Evolutionary conservation across 768 basidiomycete genomes (phyloP).

Genomic region (Lactifluus piperatus): DNA sequence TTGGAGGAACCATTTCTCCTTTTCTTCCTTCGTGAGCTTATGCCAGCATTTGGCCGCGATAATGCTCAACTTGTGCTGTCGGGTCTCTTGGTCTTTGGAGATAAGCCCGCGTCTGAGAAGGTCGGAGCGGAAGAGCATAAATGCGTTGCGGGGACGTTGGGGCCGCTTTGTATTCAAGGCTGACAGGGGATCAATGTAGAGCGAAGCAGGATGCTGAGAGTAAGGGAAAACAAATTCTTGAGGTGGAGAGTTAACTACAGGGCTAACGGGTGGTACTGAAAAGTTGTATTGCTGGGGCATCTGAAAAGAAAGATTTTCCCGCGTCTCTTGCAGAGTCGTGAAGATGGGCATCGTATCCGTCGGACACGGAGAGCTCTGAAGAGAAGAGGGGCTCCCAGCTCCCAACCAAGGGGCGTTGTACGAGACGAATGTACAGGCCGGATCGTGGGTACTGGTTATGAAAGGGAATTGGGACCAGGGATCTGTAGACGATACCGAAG

Average conservation of each 20-base stretch:
- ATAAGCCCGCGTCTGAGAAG: conserved; percentile 37
- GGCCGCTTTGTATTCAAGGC: conserved; percentile 26
- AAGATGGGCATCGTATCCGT: neutral
- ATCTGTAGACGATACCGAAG: neutral
- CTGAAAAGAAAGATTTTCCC: neutral
- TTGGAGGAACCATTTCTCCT: conserved; percentile 29
- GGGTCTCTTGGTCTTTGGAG: conserved; percentile 37
- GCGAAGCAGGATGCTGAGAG: neutral
- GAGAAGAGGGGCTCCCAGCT: neutral
- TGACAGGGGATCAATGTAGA: neutral
- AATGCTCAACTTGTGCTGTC: conserved; percentile 47
- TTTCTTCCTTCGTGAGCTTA: conserved; percentile 30
- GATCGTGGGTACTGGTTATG: neutral
- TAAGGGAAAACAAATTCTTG: neutral
- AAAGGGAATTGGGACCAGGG: neutral
- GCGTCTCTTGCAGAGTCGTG: neutral
- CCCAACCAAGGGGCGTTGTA: neutral
- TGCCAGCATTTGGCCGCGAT: conserved; percentile 49
- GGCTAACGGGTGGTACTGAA: neutral
- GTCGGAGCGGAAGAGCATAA: conserved; percentile 49
- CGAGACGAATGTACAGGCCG: neutral
- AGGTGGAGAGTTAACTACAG: neutral
- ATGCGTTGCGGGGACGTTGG: conserved; percentile 47
- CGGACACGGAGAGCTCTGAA: neutral
- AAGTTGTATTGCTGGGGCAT: neutral